Conservation (phyloP, 2,329 filamentous ascomycete genomes). For the Achaetomium macrosporum region DNA sequence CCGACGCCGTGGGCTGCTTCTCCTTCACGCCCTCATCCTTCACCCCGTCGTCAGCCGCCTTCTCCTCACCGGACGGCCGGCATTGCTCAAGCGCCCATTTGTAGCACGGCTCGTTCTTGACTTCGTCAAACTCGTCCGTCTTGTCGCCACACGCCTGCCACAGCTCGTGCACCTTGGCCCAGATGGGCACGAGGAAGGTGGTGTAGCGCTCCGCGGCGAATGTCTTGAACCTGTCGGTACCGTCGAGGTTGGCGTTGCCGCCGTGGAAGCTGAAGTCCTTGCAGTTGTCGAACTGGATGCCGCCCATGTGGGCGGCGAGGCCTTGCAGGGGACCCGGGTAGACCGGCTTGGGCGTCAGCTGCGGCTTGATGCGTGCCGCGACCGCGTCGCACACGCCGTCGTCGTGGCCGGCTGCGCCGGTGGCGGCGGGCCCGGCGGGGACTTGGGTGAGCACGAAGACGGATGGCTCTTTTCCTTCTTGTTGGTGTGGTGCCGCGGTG, state of each 20-base stretch:
- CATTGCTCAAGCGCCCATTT: conserved; percentile 5
- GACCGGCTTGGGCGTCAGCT: conserved; percentile 5
- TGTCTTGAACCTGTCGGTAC: background rate
- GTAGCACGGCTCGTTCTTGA: conserved; percentile 10
- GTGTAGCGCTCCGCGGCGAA: conserved; percentile 5
- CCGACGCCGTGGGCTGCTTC: too few relatives aligned
- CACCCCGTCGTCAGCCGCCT: too few relatives aligned
- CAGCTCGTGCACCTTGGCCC: conserved; percentile 8
- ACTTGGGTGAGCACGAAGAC: conserved; percentile 8
- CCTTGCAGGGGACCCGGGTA: conserved; percentile 4
- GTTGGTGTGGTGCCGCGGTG: background rate
- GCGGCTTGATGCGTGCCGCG: conserved; percentile 7
- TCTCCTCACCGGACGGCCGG: too few relatives aligned
- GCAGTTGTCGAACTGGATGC: conserved; percentile 10
- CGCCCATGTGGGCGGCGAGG: conserved; percentile 10
- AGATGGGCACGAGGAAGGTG: conserved; percentile 9
- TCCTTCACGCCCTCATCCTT: too few relatives aligned
- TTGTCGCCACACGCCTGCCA: conserved; percentile 6
- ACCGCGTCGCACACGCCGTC: conserved; percentile 6
- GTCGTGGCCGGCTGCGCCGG: background rate
- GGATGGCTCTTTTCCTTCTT: background rate
- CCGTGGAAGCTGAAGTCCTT: background rate
- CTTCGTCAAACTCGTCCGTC: background rate
- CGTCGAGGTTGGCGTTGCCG: conserved; percentile 1
- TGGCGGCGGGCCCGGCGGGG: background rate